phyloP scores from a whole-genome alignment of 2,329 filamentous ascomycete species.

The Sphaerulina vaccinii region DNA sequence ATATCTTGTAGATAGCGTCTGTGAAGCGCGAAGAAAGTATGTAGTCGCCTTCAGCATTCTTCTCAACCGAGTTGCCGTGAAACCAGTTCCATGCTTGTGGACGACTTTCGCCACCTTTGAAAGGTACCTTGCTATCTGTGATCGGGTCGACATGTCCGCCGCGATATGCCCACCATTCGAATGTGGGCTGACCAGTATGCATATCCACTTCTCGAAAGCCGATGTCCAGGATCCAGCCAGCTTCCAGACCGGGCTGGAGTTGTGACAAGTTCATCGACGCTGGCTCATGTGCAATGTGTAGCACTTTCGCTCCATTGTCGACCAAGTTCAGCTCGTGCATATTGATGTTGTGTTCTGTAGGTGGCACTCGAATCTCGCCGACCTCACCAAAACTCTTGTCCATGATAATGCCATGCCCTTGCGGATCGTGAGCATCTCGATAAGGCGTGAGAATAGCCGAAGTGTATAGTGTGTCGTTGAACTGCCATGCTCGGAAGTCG shows the following conservation, averaged over 20 bases:
- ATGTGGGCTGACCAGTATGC: constrained; percentile 33
- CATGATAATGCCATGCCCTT: constrained; percentile 14
- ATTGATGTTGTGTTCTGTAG: constrained; percentile 20
- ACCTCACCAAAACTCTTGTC: constrained; percentile 1
- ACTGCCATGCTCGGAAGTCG: constrained; percentile 13
- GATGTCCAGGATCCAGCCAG: constrained; percentile 10
- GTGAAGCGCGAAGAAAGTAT: constrained; percentile 42
- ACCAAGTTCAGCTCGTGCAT: constrained; percentile 43
- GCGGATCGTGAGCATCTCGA: background rate
- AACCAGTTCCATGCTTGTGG: constrained; percentile 22
- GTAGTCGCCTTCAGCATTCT: constrained; percentile 40
- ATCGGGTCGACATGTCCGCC: constrained; percentile 31
- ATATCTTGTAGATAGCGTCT: constrained; percentile 41
- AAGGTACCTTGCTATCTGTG: constrained; percentile 30
- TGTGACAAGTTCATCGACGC: background rate
- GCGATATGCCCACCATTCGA: constrained; percentile 39
- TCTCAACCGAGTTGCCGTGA: constrained; percentile 44
- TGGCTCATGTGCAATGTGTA: constrained; percentile 21
- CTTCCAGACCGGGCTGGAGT: background rate
- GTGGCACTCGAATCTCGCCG: background rate
- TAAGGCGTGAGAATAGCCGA: constrained; percentile 10
- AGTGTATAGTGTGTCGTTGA: constrained; percentile 8
- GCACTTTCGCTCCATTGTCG: constrained; percentile 35
- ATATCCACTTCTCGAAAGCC: constrained; percentile 36
- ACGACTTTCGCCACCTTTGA: background rate